Evolutionary conservation across 139 green algal genomes (phyloP).

Genomic region (Tetradesmus lagerheimii): DNA sequence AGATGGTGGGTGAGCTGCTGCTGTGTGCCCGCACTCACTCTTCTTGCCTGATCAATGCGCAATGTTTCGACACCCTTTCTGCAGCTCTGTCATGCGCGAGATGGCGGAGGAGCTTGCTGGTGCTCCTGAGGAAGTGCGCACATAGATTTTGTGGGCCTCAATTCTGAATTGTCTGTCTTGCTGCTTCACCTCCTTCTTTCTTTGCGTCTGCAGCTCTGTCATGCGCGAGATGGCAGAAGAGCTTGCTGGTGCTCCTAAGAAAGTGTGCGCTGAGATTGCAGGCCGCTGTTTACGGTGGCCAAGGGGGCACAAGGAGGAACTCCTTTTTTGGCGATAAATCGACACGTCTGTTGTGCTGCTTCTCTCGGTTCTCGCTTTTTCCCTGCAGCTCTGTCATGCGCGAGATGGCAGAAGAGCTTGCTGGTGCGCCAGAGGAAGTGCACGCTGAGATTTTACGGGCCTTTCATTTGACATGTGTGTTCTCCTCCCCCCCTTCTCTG

Average conservation of each 20-base stretch:
- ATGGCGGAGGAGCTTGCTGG: conserved; percentile 74
- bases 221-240: conserved; percentile 75
- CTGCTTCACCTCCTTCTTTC: background rate
- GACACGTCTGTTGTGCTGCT: background rate
- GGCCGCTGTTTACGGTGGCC: conserved; percentile 71
- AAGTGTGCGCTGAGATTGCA: too few relatives aligned
- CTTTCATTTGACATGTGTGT: too few relatives aligned
- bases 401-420: conserved; percentile 71
- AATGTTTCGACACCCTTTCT: too few relatives aligned
- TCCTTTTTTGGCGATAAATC: too few relatives aligned
- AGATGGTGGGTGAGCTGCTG: too few relatives aligned
- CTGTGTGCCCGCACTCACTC: too few relatives aligned
- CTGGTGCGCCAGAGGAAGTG: conserved; percentile 88
- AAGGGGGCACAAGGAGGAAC: background rate
- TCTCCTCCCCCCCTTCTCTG: too few relatives aligned
- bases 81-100: too few relatives aligned
- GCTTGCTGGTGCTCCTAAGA: too few relatives aligned
- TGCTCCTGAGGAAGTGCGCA: conserved; percentile 87
- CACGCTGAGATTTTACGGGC: conserved; percentile 43
- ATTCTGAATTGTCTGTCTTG: background rate
- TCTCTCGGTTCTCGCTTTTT: background rate
- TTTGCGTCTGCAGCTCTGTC: conserved; percentile 50
- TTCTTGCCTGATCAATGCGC: too few relatives aligned
- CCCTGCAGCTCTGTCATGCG: conserved; percentile 67
- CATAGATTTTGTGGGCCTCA: background rate